Evolutionary conservation across 1,284 basidiomycete genomes (phyloP).

Genomic region (Kalmanozyma brasiliensis): DNA sequence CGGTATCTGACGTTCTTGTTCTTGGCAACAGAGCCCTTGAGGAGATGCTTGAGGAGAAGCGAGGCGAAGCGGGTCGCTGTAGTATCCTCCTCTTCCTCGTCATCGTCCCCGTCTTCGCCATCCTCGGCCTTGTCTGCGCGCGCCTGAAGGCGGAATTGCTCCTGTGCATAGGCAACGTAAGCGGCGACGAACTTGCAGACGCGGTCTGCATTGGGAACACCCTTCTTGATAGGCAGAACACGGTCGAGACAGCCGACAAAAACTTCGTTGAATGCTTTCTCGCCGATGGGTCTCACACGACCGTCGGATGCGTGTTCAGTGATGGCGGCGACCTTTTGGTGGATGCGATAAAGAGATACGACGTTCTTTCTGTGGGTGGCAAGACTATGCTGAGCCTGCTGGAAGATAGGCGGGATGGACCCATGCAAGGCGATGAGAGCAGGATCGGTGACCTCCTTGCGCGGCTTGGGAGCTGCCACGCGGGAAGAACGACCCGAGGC

Average conservation of each 20-base stretch:
- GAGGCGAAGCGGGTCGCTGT: constrained; percentile 79
- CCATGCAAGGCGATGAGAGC: constrained; percentile 28
- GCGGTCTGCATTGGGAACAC: constrained; percentile 80
- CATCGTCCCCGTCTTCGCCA: constrained; percentile 67
- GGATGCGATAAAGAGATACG: constrained; percentile 85
- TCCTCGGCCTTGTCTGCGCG: constrained; percentile 27
- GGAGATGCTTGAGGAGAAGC: constrained; percentile 78
- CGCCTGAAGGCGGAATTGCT: constrained; percentile 51
- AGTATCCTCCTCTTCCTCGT: constrained; percentile 78
- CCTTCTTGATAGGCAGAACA: constrained; percentile 84
- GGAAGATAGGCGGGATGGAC: constrained; percentile 71
- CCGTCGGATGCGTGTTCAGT: constrained; percentile 69
- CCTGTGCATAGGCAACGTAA: constrained; percentile 75
- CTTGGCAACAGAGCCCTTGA: constrained; percentile 86
- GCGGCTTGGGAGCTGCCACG: constrained; percentile 23
- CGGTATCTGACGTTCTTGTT: constrained; percentile 88
- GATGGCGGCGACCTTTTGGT: constrained; percentile 75
- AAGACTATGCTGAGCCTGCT: constrained; percentile 82
- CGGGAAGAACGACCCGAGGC: constrained; percentile 16
- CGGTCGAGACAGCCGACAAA: constrained; percentile 74
- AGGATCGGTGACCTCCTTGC: constrained; percentile 28
- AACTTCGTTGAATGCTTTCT: constrained; percentile 80
- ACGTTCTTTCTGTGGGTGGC: constrained; percentile 93
- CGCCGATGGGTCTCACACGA: constrained; percentile 72
- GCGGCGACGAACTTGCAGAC: constrained; percentile 85